Evolutionary conservation across 2,329 filamentous ascomycete genomes (phyloP).

Genomic region (Scopulariopsis brevicaulis): DNA sequence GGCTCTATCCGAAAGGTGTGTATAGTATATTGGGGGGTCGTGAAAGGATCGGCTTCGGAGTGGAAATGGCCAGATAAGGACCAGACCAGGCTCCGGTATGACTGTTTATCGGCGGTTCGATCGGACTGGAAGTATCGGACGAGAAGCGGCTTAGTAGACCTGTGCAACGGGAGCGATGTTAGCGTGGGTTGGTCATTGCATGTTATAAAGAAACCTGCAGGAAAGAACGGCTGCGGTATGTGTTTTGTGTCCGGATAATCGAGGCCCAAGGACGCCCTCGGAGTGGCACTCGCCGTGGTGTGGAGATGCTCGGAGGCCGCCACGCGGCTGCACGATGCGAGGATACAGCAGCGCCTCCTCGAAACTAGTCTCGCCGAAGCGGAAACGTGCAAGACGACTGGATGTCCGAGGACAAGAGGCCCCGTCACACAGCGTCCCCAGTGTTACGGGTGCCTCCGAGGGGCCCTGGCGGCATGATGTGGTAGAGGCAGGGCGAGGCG

Average conservation of each 20-base stretch:
- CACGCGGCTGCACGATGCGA: not conserved
- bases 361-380: not conserved
- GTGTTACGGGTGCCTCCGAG: not conserved
- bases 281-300: not conserved
- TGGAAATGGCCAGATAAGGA: not conserved
- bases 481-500: not conserved
- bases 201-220: not conserved
- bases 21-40: not conserved
- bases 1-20: conserved; percentile 5
- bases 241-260: not conserved
- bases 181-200: not conserved
- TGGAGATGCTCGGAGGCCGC: not conserved
- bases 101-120: not conserved
- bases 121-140: not conserved
- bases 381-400: not conserved
- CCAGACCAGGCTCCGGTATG: not conserved
- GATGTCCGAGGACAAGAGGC: not conserved
- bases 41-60: not conserved
- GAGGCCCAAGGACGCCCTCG: not conserved
- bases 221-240: not conserved
- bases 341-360: not conserved
- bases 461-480: not conserved
- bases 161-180: not conserved
- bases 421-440: not conserved
- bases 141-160: not conserved